These are phyloP conservation scores for Paulownia fortunei DNA, from an alignment of 257 asterid species.

Conservation along the genomic window DNA sequence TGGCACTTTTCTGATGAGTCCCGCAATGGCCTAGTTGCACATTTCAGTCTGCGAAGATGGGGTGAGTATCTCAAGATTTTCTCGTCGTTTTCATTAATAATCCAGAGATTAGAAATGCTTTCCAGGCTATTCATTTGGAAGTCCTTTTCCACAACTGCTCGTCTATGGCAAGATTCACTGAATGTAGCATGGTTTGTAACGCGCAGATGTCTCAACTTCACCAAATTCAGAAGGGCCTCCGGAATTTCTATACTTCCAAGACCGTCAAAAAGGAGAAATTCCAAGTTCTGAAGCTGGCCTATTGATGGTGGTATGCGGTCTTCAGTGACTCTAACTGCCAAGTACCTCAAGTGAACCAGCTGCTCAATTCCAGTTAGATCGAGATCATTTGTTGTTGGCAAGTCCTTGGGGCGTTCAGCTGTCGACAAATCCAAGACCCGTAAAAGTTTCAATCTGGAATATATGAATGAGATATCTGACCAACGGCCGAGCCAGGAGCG, in stretches of 20 bases:
- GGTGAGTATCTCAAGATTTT: slow-evolving; percentile 15
- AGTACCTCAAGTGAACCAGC: slow-evolving; percentile 30
- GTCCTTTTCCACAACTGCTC: not conserved
- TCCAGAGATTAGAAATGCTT: slow-evolving; percentile 7
- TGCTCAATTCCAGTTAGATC: slow-evolving; percentile 23
- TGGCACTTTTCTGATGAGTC: slow-evolving; percentile 18
- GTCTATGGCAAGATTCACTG: not conserved
- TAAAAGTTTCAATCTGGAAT: slow-evolving; percentile 27
- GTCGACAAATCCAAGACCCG: slow-evolving; percentile 20
- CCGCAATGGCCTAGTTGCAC: slow-evolving; percentile 13
- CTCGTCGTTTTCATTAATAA: slow-evolving; percentile 20
- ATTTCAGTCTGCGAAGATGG: slow-evolving; percentile 25
- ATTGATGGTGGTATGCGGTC: too few species aligned
- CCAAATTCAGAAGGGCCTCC: too few species aligned
- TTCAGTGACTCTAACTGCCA: too few species aligned
- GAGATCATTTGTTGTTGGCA: not conserved
- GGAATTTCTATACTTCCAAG: too few species aligned
- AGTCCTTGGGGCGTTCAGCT: not conserved
- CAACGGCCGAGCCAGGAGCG: too few species aligned
- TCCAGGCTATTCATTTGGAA: slow-evolving; percentile 5
- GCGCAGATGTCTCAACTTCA: slow-evolving; percentile 32
- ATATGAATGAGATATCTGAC: not conserved
- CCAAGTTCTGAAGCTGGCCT: slow-evolving; percentile 10
- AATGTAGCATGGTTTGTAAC: too few species aligned
- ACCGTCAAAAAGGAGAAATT: slow-evolving; percentile 22